These are phyloP conservation scores for Fraxinus ornus DNA, from an alignment of 305 asterid species.

Conservation along the genomic window DNA sequence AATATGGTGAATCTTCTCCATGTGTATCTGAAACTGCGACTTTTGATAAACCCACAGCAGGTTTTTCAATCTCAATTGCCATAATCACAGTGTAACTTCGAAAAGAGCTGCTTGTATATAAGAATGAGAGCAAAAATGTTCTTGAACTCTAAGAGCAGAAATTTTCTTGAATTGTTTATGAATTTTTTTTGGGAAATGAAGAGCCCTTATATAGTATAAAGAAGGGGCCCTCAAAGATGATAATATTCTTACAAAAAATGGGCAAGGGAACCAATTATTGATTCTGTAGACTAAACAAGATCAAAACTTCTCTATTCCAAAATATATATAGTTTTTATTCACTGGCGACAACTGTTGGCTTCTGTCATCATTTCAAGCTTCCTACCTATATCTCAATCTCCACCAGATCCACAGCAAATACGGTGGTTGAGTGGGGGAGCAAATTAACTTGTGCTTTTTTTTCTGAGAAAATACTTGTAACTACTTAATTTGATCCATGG, in stretches of 20 bases:
- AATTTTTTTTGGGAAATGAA: conserved; percentile 28
- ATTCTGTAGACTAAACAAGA: conserved; percentile 50
- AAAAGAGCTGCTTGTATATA: not conserved
- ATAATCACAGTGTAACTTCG: conserved; percentile 22
- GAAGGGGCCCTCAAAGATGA: conserved; percentile 28
- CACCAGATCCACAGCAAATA: conserved; percentile 59
- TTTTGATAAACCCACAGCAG: conserved; percentile 42
- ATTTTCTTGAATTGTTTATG: conserved; percentile 33
- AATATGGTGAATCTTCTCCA: conserved; percentile 85
- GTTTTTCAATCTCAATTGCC: conserved; percentile 47
- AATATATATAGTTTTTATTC: conserved; percentile 13
- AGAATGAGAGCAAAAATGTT: not conserved
- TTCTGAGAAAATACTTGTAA: not conserved
- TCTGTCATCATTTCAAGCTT: not conserved
- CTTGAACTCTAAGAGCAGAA: not conserved
- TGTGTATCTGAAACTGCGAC: conserved; percentile 72
- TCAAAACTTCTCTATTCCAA: conserved; percentile 40
- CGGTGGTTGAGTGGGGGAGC: conserved; percentile 62
- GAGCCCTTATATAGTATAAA: conserved; percentile 34
- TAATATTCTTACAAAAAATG: not conserved
- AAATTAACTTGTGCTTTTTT: not conserved
- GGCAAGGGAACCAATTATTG: conserved; percentile 39
- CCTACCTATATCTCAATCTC: conserved; percentile 49
- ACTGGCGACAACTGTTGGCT: conserved; percentile 75
- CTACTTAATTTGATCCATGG: not conserved